Base-by-base conservation (phyloP, 2,329 filamentous ascomycete genomes). In the Aspergillus ustus region DNA sequence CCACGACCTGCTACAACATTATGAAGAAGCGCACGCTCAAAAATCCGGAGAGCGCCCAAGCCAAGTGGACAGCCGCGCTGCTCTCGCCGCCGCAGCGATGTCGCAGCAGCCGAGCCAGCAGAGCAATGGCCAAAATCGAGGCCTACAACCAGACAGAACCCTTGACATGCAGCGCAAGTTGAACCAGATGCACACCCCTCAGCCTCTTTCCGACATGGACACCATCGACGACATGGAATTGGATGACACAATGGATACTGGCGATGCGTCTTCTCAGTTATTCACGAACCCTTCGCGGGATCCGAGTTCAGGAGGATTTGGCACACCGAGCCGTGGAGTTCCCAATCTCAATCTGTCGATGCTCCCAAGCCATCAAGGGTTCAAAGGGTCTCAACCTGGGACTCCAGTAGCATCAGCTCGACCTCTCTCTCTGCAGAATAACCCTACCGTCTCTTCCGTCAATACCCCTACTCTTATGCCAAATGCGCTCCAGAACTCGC, bases 211-310 rank as follows among this genome's bases (percentile, higher is more conserved):
- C 22, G 90, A 96, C 63, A 88, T 96, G 82, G 93, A 96, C 72
- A 88, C 91, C 19, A 87, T 96, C 31, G 93, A 92, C 56, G 92
- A 96, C 72, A 97, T 98, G 94, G 94, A 98, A 72, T 91, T 98
- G 89, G 94, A 98, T 72, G 93, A 97, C 69, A 85, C 88, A 7
- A 83, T 91, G 52, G 88, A 87, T 62, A 72, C 81, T 68, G 72
- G 68, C 15, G 68, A 81, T 71, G 63, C 75, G 63, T 65, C 75
- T 55, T 69, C 75, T 52, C 70, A 80, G 64, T 62, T 79, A 60
- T 81, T 78, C 62, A 75, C 89, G 54, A 83, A 86, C 66, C 85
- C 87, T 40, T 87, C 91, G 70, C 90, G 91, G 69, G 87, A 90
- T 71, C 86, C 87, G 20, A 85, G 89, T 49, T 88, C 90, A 69